Percentiles rank a stretch among this genome's conserved stretches.
These are phyloP conservation scores for Brassica napus DNA, from an alignment of 345 rosid species.

Conservation along the genomic window DNA sequence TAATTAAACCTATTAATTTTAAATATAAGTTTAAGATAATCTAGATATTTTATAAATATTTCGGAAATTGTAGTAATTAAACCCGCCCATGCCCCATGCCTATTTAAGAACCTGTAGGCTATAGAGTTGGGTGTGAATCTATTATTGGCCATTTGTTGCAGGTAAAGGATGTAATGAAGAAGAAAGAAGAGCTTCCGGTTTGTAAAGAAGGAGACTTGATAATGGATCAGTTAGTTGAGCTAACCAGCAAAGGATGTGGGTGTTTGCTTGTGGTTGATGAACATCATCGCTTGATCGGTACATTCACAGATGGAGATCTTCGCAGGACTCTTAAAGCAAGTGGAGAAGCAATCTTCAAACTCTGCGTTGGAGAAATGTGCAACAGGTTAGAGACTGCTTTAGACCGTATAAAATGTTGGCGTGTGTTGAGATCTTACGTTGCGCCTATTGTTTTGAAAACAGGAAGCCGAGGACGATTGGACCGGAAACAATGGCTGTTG, in stretches of 20 bases:
- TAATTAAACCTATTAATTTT: not conserved
- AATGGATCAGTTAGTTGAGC: conserved; percentile 92
- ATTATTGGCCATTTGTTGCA: conserved; percentile 27
- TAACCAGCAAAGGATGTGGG: conserved; percentile 92
- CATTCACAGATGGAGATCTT: conserved; percentile 94
- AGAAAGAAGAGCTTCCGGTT: conserved; percentile 82
- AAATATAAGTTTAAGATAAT: not conserved
- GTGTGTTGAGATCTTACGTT: not conserved
- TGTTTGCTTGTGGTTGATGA: conserved; percentile 83
- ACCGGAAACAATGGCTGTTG: conserved; percentile 97
- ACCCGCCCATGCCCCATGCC: not conserved
- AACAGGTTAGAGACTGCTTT: conserved; percentile 54
- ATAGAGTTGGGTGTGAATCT: not conserved
- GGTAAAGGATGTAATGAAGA: conserved; percentile 96
- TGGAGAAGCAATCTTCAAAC: conserved; percentile 88
- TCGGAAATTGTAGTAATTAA: not conserved
- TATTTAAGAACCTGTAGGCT: not conserved
- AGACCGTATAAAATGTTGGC: not conserved
- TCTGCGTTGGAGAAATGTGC: conserved; percentile 93
- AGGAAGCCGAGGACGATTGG: conserved; percentile 90
- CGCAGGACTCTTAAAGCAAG: conserved; percentile 89
- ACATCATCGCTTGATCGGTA: conserved; percentile 68
- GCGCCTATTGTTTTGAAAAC: conserved; percentile 8
- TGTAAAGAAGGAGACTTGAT: conserved; percentile 89
- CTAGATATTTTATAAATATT: not conserved